These are phyloP conservation scores for Haplographium delicatum DNA, from an alignment of 495 filamentous ascomycete genomes.

Conservation along the genomic window DNA sequence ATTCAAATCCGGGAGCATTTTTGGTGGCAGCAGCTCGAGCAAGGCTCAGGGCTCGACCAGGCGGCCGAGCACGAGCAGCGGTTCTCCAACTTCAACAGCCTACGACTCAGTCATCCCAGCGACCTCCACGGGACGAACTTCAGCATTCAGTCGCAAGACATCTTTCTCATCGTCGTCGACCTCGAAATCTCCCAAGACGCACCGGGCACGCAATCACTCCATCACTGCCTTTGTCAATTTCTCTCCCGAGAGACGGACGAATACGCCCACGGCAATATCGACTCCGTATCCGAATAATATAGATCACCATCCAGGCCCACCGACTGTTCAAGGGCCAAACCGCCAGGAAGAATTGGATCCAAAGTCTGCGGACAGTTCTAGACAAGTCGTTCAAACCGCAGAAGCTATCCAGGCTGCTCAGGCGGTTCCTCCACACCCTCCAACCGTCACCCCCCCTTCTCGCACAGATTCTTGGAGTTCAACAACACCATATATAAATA, in stretches of 20 bases:
- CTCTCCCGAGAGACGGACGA: constrained; percentile 9
- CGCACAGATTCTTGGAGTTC: constrained; percentile 14
- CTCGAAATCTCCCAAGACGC: constrained; percentile 9
- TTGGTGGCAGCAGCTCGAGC: no score
- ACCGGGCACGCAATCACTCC: constrained; percentile 15
- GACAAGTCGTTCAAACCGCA: constrained; percentile 1
- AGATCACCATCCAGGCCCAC: no score
- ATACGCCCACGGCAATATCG: neutral
- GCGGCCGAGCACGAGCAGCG: constrained; percentile 18
- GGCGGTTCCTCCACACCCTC: no score
- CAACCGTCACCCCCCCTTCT: constrained; percentile 3
- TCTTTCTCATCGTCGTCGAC: constrained; percentile 11
- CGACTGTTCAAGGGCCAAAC: no score
- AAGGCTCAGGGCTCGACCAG: constrained; percentile 7
- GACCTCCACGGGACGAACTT: neutral
- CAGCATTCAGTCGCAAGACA: constrained; percentile 14
- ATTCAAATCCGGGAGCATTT: no score
- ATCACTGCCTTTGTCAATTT: neutral
- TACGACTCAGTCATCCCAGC: no score
- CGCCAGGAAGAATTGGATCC: neutral
- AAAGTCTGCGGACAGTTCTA: constrained; percentile 13
- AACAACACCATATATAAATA: constrained; percentile 20
- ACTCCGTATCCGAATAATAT: neutral
- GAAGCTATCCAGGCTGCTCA: constrained; percentile 6
- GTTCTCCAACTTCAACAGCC: constrained; percentile 11